Evolutionary conservation across 371 early-diverging fungal genomes (phyloP).

Genomic region (Smittium mucronatum): DNA sequence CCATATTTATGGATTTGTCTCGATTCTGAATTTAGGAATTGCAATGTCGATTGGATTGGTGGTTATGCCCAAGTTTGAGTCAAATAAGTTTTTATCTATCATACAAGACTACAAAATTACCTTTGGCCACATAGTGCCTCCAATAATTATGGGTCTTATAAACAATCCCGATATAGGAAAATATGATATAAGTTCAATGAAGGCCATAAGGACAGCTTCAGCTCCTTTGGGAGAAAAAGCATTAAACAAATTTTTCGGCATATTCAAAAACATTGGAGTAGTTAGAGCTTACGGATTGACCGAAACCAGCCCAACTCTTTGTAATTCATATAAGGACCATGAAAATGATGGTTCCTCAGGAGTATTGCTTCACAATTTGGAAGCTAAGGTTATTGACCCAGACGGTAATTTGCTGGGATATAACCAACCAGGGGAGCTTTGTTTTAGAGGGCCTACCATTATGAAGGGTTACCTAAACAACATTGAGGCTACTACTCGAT

Average conservation of each 20-base stretch:
- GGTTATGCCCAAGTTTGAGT: slow-evolving; percentile 51
- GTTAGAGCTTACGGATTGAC: slow-evolving; percentile 54
- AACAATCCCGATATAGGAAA: slow-evolving; percentile 52
- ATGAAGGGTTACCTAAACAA: slow-evolving; percentile 79
- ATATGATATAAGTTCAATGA: slow-evolving; percentile 53
- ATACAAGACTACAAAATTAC: slow-evolving; percentile 56
- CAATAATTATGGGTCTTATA: slow-evolving; percentile 52
- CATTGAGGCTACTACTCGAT: slow-evolving; percentile 55
- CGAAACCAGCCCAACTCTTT: slow-evolving; percentile 45
- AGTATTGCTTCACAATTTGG: slow-evolving; percentile 46
- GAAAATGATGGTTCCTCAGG: slow-evolving; percentile 48
- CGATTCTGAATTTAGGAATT: slow-evolving; percentile 17
- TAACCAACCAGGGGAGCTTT: slow-evolving; percentile 61
- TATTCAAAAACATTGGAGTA: slow-evolving; percentile 15
- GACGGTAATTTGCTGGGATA: slow-evolving; percentile 34
- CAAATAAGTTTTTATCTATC: slow-evolving; percentile 39
- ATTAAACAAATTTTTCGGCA: slow-evolving; percentile 14
- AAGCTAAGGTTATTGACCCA: slow-evolving; percentile 58
- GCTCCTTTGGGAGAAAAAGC: slow-evolving; percentile 58
- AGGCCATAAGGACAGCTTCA: slow-evolving; percentile 55
- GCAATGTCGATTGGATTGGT: slow-evolving; percentile 16
- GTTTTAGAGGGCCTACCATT: slow-evolving; percentile 79
- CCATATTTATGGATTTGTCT: slow-evolving; percentile 53
- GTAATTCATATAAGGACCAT: slow-evolving; percentile 21
- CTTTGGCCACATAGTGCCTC: slow-evolving; percentile 64